Percentiles rank a stretch among this genome's conserved stretches.
Evolutionary conservation across 345 rosid species (phyloP).

Genomic region (Physaria fendleri): DNA sequence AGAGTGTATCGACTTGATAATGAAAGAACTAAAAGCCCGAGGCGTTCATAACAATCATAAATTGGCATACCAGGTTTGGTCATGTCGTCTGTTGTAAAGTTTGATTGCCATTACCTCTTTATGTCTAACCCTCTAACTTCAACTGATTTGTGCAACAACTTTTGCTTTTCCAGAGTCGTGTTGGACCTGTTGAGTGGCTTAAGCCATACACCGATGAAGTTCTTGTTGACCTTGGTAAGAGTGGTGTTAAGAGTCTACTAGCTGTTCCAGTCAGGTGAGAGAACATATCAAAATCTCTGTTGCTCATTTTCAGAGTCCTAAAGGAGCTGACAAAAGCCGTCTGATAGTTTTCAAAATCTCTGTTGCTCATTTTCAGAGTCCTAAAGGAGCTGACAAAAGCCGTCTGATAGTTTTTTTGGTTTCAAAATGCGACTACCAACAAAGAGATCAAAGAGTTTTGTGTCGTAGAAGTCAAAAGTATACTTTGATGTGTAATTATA

Average conservation of each 20-base stretch:
- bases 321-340: too few relatives aligned
- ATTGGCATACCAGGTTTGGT: slow-evolving; percentile 82
- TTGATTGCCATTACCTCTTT: not conserved
- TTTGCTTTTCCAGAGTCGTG: slow-evolving; percentile 63
- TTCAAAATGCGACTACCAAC: too few relatives aligned
- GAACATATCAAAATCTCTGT: not conserved
- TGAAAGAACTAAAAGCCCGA: slow-evolving; percentile 74
- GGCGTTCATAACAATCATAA: slow-evolving; percentile 64
- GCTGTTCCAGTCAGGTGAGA: slow-evolving; percentile 85
- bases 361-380: too few relatives aligned
- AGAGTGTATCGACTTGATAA: slow-evolving; percentile 74
- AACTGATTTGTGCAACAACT: not conserved
- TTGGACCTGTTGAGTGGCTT: slow-evolving; percentile 93
- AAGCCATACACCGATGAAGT: slow-evolving; percentile 95
- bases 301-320: not conserved
- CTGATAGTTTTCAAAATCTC: too few relatives aligned
- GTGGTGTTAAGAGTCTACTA: slow-evolving; percentile 85
- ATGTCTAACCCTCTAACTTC: not conserved
- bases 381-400: too few relatives aligned
- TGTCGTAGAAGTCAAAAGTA: not conserved
- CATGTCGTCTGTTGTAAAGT: not conserved
- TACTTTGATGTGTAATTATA: not conserved
- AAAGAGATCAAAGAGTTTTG: not conserved
- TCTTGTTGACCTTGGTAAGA: slow-evolving; percentile 86
- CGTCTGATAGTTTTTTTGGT: too few relatives aligned